Evolutionary conservation across 768 basidiomycete genomes (phyloP).

Genomic region (Dentipellis fragilis): DNA sequence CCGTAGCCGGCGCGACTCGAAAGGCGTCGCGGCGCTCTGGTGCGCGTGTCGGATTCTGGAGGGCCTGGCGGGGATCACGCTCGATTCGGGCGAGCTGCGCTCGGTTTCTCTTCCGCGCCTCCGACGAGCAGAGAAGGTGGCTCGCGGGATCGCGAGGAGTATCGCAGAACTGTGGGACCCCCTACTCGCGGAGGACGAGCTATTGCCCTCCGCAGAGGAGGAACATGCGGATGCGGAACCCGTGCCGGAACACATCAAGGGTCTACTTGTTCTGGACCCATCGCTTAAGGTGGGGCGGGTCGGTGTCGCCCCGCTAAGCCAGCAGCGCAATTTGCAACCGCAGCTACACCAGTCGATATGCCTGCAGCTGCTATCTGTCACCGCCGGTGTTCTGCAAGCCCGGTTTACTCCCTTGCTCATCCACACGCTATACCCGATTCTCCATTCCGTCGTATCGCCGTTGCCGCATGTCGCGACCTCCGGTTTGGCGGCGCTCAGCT

Average conservation of each 20-base stretch:
- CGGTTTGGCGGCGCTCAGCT: constrained; percentile 64
- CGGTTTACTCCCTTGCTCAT: constrained; percentile 69
- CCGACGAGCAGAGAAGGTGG: constrained; percentile 54
- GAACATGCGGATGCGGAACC: constrained; percentile 1
- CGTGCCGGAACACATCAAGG: constrained; percentile 4
- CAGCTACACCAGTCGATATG: constrained; percentile 61
- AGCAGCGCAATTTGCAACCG: constrained; percentile 32
- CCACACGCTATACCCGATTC: constrained; percentile 72
- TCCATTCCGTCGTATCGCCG: constrained; percentile 77
- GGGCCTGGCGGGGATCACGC: constrained; percentile 46
- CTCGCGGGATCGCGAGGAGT: constrained; percentile 49
- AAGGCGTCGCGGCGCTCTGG: constrained; percentile 72
- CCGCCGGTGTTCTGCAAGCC: constrained; percentile 61
- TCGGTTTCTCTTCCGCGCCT: constrained; percentile 14
- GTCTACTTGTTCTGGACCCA: constrained; percentile 7
- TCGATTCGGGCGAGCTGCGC: constrained; percentile 23
- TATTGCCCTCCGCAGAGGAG: constrained; percentile 6
- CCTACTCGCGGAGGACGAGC: constrained; percentile 14
- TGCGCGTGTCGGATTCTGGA: constrained; percentile 69
- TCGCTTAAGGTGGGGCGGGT: constrained; percentile 31
- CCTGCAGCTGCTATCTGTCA: constrained; percentile 66
- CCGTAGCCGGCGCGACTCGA: constrained; percentile 30
- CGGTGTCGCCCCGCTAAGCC: constrained; percentile 18
- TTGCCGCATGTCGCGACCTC: constrained; percentile 57
- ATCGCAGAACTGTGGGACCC: constrained; percentile 68